A percentile compares a stretch with the other conserved stretches of the same genome.
These are phyloP conservation scores for Clathrus columnatus DNA, from an alignment of 768 basidiomycete species.

Conservation along the genomic window DNA sequence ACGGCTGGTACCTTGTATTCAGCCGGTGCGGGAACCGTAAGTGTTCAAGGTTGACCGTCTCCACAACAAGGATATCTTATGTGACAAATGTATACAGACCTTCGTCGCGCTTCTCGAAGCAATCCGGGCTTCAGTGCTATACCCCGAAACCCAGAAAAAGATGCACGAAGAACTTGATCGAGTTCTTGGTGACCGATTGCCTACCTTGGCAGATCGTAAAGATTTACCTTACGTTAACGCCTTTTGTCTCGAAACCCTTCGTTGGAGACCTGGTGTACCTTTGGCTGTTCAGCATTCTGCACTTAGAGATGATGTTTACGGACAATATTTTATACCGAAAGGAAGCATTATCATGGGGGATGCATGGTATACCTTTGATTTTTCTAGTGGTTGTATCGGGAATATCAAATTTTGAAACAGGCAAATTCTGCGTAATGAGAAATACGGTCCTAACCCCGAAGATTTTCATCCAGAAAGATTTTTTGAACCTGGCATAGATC, in stretches of 20 bases:
- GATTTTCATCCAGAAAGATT: conserved; percentile 31
- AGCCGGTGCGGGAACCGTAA: neutral
- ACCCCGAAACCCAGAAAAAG: neutral
- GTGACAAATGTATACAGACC: too few species aligned
- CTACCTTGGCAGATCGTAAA: too few species aligned
- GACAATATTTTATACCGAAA: neutral
- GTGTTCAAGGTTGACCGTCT: neutral
- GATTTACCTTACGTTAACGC: neutral
- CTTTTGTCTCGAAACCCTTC: neutral
- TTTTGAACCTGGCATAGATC: conserved; percentile 16
- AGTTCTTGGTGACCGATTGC: too few species aligned
- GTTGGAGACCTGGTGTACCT: neutral
- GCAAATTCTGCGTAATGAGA: neutral
- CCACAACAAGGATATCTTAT: too few species aligned
- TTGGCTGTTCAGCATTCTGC: neutral
- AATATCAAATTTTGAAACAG: neutral
- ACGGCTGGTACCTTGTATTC: neutral
- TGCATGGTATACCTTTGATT: neutral
- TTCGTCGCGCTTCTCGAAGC: too few species aligned
- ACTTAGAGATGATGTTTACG: neutral
- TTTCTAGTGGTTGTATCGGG: too few species aligned
- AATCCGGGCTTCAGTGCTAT: too few species aligned
- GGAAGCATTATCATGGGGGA: neutral
- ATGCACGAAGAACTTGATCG: too few species aligned
- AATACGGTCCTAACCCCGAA: conserved; percentile 21